Evolutionary conservation across 2,329 filamentous ascomycete species (phyloP).

Genomic region (Ceratocystis eucalypticola): DNA sequence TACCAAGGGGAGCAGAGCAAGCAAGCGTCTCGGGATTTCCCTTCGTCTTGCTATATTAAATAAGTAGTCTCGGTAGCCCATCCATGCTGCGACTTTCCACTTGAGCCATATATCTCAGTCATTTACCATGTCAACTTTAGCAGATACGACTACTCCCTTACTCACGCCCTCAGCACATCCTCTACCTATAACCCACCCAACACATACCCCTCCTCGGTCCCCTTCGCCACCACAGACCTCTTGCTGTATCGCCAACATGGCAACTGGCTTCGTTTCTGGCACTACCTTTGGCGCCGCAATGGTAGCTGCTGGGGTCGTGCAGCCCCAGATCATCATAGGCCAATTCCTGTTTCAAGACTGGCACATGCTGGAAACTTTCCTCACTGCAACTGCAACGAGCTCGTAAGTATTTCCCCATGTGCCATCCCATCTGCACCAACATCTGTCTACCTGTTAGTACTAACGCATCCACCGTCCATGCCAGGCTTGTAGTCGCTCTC

Average conservation of each 20-base stretch:
- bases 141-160: not conserved
- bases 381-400: conserved; percentile 48
- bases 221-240: not conserved
- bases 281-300: conserved; percentile 49
- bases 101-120: not conserved
- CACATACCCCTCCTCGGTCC: not conserved
- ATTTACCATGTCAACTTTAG: not conserved
- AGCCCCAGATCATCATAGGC: conserved; percentile 44
- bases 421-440: not conserved
- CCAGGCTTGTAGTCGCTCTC: conserved; percentile 34
- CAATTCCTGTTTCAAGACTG: conserved; percentile 49
- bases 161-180: not conserved
- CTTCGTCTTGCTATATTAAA: not conserved
- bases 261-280: conserved; percentile 35
- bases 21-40: not conserved
- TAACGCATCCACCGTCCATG: not conserved
- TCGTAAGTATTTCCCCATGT: conserved; percentile 35
- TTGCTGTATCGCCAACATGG: conserved; percentile 16
- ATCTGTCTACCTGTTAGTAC: not conserved
- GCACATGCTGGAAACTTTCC: conserved; percentile 53
- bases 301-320: conserved; percentile 45
- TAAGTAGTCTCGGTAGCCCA: not conserved
- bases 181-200: not conserved
- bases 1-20: not conserved
- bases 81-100: not conserved